phyloP scores from a whole-genome alignment of 768 basidiomycete species.

The Mycena galericulata region DNA sequence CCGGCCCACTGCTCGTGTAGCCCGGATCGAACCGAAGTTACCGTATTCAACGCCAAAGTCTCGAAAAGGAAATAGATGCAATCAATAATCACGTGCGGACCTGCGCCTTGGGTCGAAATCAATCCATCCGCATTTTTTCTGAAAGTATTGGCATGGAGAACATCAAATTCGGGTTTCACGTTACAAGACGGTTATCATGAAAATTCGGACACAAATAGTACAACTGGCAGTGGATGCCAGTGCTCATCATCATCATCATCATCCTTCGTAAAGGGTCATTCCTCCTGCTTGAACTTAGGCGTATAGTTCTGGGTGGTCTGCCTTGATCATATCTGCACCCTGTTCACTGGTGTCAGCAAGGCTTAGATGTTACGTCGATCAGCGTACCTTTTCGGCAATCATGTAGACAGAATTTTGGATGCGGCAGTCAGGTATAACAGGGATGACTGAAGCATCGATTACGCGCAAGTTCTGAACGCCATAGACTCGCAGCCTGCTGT shows the following conservation, averaged over 20 bases:
- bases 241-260: neutral
- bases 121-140: no score
- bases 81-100: no score
- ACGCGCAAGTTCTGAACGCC: constrained; percentile 29
- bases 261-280: no score
- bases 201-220: neutral
- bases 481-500: constrained; percentile 23
- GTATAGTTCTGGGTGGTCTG: constrained; percentile 20
- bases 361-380: neutral
- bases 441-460: constrained; percentile 30
- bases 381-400: constrained; percentile 25
- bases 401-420: constrained; percentile 27
- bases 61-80: no score
- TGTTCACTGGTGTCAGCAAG: constrained; percentile 11
- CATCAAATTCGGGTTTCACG: no score
- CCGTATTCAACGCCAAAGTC: no score
- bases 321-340: constrained; percentile 30
- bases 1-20: no score
- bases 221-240: neutral
- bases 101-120: no score
- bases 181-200: no score
- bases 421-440: constrained; percentile 29
- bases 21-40: no score
- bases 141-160: no score
- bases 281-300: neutral